Evolutionary conservation across 2,329 filamentous ascomycete species (phyloP), one percentile per base, ranked within the genome.

Genomic region (Aureobasidium sp.): DNA sequence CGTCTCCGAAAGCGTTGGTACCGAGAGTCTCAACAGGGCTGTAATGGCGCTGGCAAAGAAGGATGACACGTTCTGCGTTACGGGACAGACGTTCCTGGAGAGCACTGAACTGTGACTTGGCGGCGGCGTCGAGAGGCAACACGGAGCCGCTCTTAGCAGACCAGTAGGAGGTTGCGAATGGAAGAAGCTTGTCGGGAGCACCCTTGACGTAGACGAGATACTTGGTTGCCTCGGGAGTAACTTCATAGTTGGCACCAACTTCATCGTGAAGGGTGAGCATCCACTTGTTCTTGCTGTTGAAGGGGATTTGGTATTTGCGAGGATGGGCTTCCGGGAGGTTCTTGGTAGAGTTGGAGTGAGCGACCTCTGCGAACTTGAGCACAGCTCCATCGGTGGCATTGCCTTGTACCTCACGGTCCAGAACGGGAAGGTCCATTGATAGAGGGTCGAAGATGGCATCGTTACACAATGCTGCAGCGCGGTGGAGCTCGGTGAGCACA

Each of bases 211-310:
- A 69, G 36, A 72, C 42, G 41, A 71, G 63, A 30, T 69, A 69
- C 15, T 30, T 60, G 11, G 41, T 58, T 67, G 64, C 69, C 63
- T 52, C 63, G 8, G 47, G 32, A 47, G 54, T 34, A 13, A 29
- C 21, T 4, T 29, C n/a, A 3, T 50, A 27, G 53, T 45, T 65
- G 6, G 29, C 42, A n/a, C 25, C 15, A 9, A 55, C 41, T 25
- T 59, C 57, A 27, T 63, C 57, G 11, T 68, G 64, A 15, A 73
- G 64, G 29, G 74, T 77, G n/a, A 80, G 70, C 76, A 79, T 79
- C 71, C 74, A 80, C 62, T 81, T 81, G 66, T 78, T 79, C 68
- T 78, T 79, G 16, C 77, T 79, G 68, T 81, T 80, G 71, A 81
- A 81, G 0, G 79, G 76, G 5, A 80, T 72, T 53, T 79, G 72